Base-by-base conservation (phyloP, 768 basidiomycete genomes). In the Thelephora ganbajun region DNA sequence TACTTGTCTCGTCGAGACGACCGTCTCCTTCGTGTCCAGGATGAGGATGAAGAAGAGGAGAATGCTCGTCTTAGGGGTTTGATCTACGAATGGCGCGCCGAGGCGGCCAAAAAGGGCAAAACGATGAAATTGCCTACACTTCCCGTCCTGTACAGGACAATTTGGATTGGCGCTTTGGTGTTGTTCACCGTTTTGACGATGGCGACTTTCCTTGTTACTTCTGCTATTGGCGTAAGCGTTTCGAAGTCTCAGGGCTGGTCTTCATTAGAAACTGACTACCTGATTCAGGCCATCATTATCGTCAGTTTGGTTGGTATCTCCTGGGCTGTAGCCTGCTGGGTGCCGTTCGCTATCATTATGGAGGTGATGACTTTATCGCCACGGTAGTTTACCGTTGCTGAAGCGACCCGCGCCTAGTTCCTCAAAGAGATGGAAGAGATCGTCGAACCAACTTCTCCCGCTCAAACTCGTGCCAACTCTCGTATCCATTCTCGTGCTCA, bases 281-380 rank as follows among this genome's bases (percentile, higher is more conserved):
- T 13, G 26, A 45, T n/a, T 14, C 58, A 85, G 74, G 93, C 93
- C 7, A 87, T 87, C 13, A 62, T 80, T 14, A 80, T 84, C 57
- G 86, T 96, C 48, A 79, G 80, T 45, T 59, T 93, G 45, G 79
- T 94, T 19, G 93, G 93, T 37, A 83, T 96, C 34, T 93, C 85
- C 62, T 97, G 93, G 93, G 88, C 91, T 9, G 88, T 96, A 35
- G 89, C 93, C n/a, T 89, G 87, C 66, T 96, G 93, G 93, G 88
- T 89, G 13, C 92, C 92, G 2, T 96, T 96, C 55, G 86, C 92
- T 16, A 91, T 96, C 57, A 89, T 97, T 64, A 97, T 97, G 92
- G 92, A 93, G 77, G 90, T 77, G 53, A 44, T 73, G 12, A 13
- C 19, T 22, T 34, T 43, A 11, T 41, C 39, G 22, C 26, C 48